Conservation (phyloP, 169 alveolate species). For the Cryptosporidium sp. region DNA sequence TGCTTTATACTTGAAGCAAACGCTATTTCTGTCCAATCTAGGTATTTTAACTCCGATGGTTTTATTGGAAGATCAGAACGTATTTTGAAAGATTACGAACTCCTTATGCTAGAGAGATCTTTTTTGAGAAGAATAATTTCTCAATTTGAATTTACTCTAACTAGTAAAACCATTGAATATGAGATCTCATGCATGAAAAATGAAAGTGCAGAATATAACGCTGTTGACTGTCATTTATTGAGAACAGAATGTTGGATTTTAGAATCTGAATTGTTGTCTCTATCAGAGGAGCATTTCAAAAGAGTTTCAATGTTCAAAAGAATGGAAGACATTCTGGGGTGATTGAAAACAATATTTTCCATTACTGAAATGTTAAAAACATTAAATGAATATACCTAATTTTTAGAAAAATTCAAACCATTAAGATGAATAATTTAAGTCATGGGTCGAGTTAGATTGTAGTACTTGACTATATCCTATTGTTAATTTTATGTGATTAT, state of each 20-base stretch:
- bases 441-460: background rate
- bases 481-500: background rate
- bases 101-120: slow-evolving; percentile 41
- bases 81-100: slow-evolving; percentile 9
- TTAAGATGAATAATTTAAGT: background rate
- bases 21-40: slow-evolving; percentile 36
- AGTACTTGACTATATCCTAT: background rate
- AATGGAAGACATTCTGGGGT: background rate
- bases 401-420: background rate
- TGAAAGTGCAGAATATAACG: background rate
- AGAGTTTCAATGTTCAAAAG: slow-evolving; percentile 36
- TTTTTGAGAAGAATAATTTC: slow-evolving; percentile 39
- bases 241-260: slow-evolving; percentile 50
- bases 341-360: background rate
- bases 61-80: slow-evolving; percentile 26
- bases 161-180: slow-evolving; percentile 13
- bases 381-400: background rate
- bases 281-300: slow-evolving; percentile 51
- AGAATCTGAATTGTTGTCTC: slow-evolving; percentile 21
- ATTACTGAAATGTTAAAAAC: background rate
- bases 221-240: slow-evolving; percentile 30
- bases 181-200: slow-evolving; percentile 14
- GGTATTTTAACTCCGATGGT: slow-evolving; percentile 16
- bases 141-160: slow-evolving; percentile 12
- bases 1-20: slow-evolving; percentile 35